These are phyloP conservation scores for Emergomyces orientalis DNA, from an alignment of 2,329 filamentous ascomycete species.

Conservation along the genomic window DNA sequence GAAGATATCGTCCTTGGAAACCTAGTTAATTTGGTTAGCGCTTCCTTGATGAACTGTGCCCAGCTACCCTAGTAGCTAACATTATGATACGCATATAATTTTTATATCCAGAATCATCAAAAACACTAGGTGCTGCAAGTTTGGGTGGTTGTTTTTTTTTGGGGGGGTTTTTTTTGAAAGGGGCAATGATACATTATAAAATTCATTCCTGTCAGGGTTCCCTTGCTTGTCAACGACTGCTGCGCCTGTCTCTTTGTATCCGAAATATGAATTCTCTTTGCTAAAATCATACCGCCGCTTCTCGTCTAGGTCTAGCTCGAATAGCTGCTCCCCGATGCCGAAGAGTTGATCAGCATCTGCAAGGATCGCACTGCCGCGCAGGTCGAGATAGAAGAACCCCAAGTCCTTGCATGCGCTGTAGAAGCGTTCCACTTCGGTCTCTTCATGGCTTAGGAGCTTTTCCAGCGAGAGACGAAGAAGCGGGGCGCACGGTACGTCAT, in stretches of 20 bases:
- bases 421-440: constrained; percentile 28
- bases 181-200: constrained; percentile 40
- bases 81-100: background rate
- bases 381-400: constrained; percentile 50
- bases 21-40: constrained; percentile 21
- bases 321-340: constrained; percentile 38
- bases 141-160: background rate
- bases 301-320: constrained; percentile 42
- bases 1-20: constrained; percentile 46
- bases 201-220: constrained; percentile 44
- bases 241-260: constrained; percentile 44
- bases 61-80: background rate
- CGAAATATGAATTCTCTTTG: constrained; percentile 43
- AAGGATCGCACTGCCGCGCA: constrained; percentile 35
- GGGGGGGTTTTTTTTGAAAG: background rate
- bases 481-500: constrained; percentile 35
- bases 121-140: background rate
- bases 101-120: background rate
- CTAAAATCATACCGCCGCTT: constrained; percentile 48
- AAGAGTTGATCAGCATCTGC: constrained; percentile 40
- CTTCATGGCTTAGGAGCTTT: constrained; percentile 31
- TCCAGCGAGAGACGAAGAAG: constrained; percentile 35
- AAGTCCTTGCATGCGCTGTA: constrained; percentile 38
- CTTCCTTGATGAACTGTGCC: background rate
- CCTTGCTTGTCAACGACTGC: constrained; percentile 41